A percentile compares a stretch with the other conserved stretches of the same genome.
These are phyloP conservation scores for Aurantiochytrium sp. DNA, from an alignment of 108 stramenopile species.

Conservation along the genomic window DNA sequence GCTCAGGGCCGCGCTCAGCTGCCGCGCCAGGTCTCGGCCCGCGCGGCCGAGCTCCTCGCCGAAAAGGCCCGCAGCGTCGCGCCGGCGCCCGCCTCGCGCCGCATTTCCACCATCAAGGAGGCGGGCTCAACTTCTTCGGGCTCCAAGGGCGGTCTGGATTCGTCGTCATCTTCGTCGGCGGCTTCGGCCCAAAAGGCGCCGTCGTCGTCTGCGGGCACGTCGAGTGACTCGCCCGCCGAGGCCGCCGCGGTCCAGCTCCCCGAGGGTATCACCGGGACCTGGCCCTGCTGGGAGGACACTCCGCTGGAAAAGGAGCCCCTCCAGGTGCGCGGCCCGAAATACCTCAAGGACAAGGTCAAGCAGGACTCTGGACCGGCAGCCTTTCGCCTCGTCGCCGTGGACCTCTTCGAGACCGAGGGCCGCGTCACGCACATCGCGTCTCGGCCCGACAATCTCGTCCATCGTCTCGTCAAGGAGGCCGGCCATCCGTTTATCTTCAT, in stretches of 20 bases:
- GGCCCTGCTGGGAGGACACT: background rate
- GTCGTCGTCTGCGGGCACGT: too few species aligned
- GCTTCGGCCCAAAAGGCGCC: too few species aligned
- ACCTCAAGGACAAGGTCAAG: conserved; percentile 28
- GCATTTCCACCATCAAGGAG: background rate
- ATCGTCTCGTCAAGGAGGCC: conserved; percentile 3
- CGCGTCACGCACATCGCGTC: background rate
- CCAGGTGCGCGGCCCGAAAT: conserved; percentile 15
- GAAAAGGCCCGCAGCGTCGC: background rate
- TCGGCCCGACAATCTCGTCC: conserved; percentile 2
- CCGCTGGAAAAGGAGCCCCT: conserved; percentile 22
- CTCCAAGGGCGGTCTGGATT: too few species aligned
- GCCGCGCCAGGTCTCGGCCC: background rate
- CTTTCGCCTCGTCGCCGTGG: background rate
- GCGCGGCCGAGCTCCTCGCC: background rate
- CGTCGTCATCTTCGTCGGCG: too few species aligned
- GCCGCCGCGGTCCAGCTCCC: background rate
- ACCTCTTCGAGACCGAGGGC: conserved; percentile 28
- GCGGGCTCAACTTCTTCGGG: background rate
- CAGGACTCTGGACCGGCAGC: background rate
- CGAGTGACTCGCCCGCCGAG: too few species aligned
- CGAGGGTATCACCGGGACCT: background rate
- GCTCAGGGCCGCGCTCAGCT: background rate
- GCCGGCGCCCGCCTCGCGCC: background rate
- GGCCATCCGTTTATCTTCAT: background rate